A percentile compares a stretch with the other conserved stretches of the same genome.
These are phyloP conservation scores for Quercus tomentella DNA, from an alignment of 331 rosid species.

Conservation along the genomic window DNA sequence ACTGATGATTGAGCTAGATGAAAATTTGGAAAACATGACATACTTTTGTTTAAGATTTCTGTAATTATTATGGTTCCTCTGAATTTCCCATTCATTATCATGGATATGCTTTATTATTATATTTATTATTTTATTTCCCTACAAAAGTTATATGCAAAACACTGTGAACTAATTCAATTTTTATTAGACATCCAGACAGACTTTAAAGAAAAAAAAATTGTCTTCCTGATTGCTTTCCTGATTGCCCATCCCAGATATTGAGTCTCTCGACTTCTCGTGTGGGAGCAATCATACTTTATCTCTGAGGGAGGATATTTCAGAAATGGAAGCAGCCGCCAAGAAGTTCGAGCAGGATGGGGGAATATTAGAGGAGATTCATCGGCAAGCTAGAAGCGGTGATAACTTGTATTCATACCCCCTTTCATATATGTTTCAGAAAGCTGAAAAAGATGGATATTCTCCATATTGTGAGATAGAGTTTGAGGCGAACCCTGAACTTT, in stretches of 20 bases:
- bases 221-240: constrained; percentile 13
- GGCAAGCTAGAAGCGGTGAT: constrained; percentile 40
- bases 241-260: constrained; percentile 42
- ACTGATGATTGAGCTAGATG: neutral
- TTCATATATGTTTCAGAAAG: constrained; percentile 47
- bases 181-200: neutral
- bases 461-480: constrained; percentile 60
- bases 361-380: constrained; percentile 40
- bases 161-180: neutral
- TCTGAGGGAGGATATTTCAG: constrained; percentile 68
- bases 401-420: constrained; percentile 62
- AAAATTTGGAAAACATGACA: neutral
- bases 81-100: neutral
- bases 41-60: neutral
- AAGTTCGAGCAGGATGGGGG: constrained; percentile 73
- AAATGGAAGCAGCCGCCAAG: constrained; percentile 84
- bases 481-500: constrained; percentile 38
- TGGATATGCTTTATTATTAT: neutral
- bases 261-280: constrained; percentile 66
- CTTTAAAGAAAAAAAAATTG: neutral
- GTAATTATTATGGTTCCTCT: neutral
- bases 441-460: constrained; percentile 58
- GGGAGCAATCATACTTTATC: constrained; percentile 54
- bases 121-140: neutral
- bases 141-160: neutral